Evolutionary conservation across 2,329 filamentous ascomycete species (phyloP), one percentile per base, ranked within the genome.

Genomic region (Emericellopsis cladophorae): DNA sequence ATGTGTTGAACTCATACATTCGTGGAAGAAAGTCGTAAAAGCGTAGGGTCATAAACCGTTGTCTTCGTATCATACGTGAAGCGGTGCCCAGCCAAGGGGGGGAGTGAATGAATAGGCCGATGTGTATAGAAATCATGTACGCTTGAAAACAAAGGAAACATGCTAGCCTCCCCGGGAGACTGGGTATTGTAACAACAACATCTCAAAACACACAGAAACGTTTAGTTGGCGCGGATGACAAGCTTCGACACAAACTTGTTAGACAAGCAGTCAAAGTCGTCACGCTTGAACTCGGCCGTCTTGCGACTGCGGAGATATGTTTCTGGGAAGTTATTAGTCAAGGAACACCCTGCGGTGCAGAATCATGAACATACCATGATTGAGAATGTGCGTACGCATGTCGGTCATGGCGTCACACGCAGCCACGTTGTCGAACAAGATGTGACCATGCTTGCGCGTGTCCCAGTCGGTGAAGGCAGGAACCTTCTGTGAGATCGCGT

Each of bases 201-300:
- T 32, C 24, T 18, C 23, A 32, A 24, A 32, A 23, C 26, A 22
- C 24, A 31, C 37, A 32, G 29, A 23, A 6, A 39, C 21, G n/a
- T 48, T 59, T 72, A 94, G 68, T 93, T 94, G 55, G 90, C 85
- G 53, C 90, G 87, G 61, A 95, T 95, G 59, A 95, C 89, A 55
- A 96, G 77, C 66, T 93, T 93, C 31, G 89, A 93, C 51, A 95
- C 68, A 70, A 96, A 95, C 70, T 95, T 96, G 72, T 95, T 95
- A 40, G 89, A 94, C 57, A 96, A 66, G 45, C 81, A 92, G 68
- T 96, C 90, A 58, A 95, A 96, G 67, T 96, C 86, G 53, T 82
- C 77, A 51, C 85, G 80, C 67, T 95, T 84, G 61, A 95, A 96
- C 62, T 82, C 86, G 54, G 83, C 78, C 44, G 81, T 79, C 50